Conservation (phyloP, 1,284 basidiomycete species). For the Marasmius sp. region DNA sequence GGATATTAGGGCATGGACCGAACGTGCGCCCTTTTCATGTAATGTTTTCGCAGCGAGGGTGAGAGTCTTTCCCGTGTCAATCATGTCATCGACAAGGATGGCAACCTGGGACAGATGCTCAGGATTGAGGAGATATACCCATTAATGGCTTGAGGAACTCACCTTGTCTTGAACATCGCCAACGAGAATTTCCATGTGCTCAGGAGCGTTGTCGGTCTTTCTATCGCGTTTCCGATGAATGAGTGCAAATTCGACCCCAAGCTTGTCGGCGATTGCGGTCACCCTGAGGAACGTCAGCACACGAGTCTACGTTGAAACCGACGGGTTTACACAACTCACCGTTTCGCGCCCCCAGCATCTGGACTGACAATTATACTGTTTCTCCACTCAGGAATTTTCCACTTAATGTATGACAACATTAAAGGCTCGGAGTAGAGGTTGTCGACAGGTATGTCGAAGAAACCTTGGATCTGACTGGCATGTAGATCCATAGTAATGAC, state of each 20-base stretch:
- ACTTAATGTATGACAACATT: constrained; percentile 90
- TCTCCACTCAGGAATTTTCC: constrained; percentile 84
- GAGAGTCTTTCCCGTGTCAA: constrained; percentile 92
- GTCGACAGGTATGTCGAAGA: constrained; percentile 99
- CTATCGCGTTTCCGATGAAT: constrained; percentile 90
- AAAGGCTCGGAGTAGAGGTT: constrained; percentile 90
- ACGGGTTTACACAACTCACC: constrained; percentile 51
- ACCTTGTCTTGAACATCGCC: constrained; percentile 96
- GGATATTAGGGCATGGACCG: constrained; percentile 87
- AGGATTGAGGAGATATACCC: neutral
- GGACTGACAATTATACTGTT: constrained; percentile 94
- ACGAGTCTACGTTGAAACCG: constrained; percentile 6
- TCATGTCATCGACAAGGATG: constrained; percentile 98
- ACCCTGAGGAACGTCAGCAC: constrained; percentile 52
- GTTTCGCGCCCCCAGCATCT: constrained; percentile 97
- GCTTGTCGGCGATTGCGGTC: constrained; percentile 92
- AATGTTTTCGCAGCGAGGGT: constrained; percentile 84
- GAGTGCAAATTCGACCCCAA: constrained; percentile 94
- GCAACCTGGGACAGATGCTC: constrained; percentile 56
- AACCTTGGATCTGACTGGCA: constrained; percentile 98
- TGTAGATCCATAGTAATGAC: constrained; percentile 99
- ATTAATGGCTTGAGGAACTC: constrained; percentile 16
- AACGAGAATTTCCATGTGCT: constrained; percentile 92
- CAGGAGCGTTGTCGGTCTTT: constrained; percentile 56
- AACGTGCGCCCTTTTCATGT: constrained; percentile 85